Evolutionary conservation across 306 rosid species (phyloP).

Genomic region (Malus asiatica): DNA sequence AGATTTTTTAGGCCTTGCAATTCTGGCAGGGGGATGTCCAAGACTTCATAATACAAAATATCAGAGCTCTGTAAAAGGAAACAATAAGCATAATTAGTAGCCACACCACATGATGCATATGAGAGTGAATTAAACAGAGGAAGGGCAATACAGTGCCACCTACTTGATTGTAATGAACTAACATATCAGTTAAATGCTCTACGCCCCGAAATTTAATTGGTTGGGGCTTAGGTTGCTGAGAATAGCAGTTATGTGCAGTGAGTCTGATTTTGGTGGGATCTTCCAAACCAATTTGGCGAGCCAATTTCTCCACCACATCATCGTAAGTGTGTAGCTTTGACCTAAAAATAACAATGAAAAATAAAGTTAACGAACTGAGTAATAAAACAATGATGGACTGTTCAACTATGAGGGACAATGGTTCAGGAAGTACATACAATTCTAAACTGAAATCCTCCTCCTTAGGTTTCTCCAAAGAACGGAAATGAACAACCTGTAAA

Average conservation of each 20-base stretch:
- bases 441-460: slow-evolving; percentile 83
- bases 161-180: slow-evolving; percentile 72
- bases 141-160: slow-evolving; percentile 3
- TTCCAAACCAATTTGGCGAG: slow-evolving; percentile 47
- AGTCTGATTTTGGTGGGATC: slow-evolving; percentile 84
- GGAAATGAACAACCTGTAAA: slow-evolving; percentile 79
- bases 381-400: neutral
- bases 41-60: slow-evolving; percentile 64
- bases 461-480: slow-evolving; percentile 79
- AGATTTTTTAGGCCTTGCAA: slow-evolving; percentile 67
- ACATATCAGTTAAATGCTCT: slow-evolving; percentile 75
- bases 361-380: neutral
- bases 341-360: slow-evolving; percentile 25
- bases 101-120: neutral
- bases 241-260: slow-evolving; percentile 82
- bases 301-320: slow-evolving; percentile 65
- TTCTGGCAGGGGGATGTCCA: slow-evolving; percentile 88
- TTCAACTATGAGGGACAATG: neutral
- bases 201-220: slow-evolving; percentile 72
- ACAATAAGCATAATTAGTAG: slow-evolving; percentile 8
- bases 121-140: neutral
- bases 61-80: slow-evolving; percentile 56
- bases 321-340: slow-evolving; percentile 58
- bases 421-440: slow-evolving; percentile 47
- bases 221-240: slow-evolving; percentile 87